Conservation (phyloP, 106 monocot genomes). For the Dendrobium officinale region DNA sequence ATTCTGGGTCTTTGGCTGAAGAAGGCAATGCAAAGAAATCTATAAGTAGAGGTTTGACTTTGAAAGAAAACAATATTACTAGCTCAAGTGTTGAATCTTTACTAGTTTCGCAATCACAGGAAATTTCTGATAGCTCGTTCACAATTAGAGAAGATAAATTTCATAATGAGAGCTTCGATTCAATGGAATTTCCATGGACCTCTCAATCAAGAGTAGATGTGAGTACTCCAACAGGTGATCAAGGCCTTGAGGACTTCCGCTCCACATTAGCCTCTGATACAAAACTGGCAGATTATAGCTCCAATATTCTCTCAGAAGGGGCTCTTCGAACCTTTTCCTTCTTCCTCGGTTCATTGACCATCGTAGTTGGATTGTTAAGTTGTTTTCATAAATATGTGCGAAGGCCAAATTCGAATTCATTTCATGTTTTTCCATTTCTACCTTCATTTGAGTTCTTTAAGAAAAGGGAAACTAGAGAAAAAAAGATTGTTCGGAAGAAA, state of each 20-base stretch:
- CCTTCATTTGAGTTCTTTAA: background rate
- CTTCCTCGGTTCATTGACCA: conserved; percentile 10
- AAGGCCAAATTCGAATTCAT: background rate
- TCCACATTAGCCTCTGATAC: background rate
- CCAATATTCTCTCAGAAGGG: background rate
- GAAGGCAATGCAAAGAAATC: background rate
- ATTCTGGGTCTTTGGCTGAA: background rate
- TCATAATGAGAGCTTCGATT: background rate
- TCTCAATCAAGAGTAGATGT: background rate
- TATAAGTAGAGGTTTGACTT: background rate
- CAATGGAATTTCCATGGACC: background rate
- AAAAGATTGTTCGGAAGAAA: background rate
- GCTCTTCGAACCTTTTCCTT: conserved; percentile 1
- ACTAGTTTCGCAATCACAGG: background rate
- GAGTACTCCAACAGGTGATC: background rate
- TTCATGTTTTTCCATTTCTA: background rate
- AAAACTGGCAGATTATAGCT: background rate
- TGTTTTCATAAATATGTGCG: conserved; percentile 12
- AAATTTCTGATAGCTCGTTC: background rate
- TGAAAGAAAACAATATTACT: background rate
- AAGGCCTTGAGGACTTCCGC: background rate
- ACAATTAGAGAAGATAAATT: background rate
- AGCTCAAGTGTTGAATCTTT: background rate
- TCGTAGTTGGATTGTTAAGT: conserved; percentile 8
- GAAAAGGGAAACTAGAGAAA: background rate